Evolutionary conservation across 2,329 filamentous ascomycete genomes (phyloP), one percentile per base, ranked within the genome.

Genomic region (Chaetomium sp.): DNA sequence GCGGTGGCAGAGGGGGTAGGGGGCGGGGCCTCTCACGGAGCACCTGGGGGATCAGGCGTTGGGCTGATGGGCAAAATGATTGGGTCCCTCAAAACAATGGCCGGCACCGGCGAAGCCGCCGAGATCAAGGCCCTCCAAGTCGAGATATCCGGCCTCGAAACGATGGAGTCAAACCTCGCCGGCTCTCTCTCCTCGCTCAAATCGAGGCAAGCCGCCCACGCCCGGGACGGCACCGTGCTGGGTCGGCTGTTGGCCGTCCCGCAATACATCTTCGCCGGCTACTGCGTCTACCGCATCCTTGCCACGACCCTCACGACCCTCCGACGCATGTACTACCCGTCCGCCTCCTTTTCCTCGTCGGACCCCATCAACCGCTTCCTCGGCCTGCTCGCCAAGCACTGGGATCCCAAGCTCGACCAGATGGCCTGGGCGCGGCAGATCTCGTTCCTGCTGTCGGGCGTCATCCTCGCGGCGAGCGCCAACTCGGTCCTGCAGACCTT

Each of bases 301-400:
- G 90, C 91, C 1, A 95, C 91, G 0, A 82, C 83, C 0, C 73
- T 93, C 5, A 88, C 90, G 1, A 89, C 87, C 1, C 69, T 91
- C 4, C 88, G 88, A 4, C 87, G 91, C 45, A 69, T 79, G 60
- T 82, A 82, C 65, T 78, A 80, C 63, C 78, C 79, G 0, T 71
- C 75, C 13, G 75, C 78, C 19, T 78, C 85, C 45, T 89, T 92
- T 76, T 84, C 89, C 31, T 86, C 86, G 60, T 88, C 87, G 19
- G 93, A 96, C 74, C 92, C 92, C 0, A 90, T 96, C 74, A 96
- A 90, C 78, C 90, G 92, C 68, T 83, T 94, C 67, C 85, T 96
- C 9, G 90, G 91, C 5, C 82, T 96, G 13, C 78, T 96, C 21
- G 91, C 91, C 4, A 89, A 90, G 63, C 91, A 96, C 78, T 93